These are phyloP conservation scores for Pyrus pyrifolia DNA, from an alignment of 306 rosid genomes.

Conservation along the genomic window DNA sequence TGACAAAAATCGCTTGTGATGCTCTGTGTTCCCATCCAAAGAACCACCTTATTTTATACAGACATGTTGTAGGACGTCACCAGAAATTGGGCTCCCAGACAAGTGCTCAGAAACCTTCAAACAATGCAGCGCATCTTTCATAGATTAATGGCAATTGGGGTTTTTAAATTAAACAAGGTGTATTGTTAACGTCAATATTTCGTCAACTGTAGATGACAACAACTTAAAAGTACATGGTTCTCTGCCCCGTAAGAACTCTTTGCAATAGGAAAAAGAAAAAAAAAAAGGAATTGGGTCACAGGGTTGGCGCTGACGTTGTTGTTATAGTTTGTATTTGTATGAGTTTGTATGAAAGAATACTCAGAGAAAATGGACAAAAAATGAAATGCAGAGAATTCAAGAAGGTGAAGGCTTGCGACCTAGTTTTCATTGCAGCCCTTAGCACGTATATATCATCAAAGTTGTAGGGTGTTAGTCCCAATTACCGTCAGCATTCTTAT, in stretches of 20 bases:
- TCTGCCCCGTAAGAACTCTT: background rate
- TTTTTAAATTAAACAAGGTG: background rate
- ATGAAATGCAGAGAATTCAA: too few species aligned
- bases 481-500: too few species aligned
- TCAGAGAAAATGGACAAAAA: too few species aligned
- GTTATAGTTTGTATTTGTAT: too few species aligned
- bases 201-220: background rate
- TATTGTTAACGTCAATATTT: background rate
- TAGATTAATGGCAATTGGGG: background rate
- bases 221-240: background rate
- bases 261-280: background rate
- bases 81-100: background rate
- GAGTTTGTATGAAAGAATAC: too few species aligned
- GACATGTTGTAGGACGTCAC: background rate
- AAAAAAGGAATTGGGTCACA: background rate
- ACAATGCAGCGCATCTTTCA: background rate
- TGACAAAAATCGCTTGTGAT: constrained; percentile 4
- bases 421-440: too few species aligned
- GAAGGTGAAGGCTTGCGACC: too few species aligned
- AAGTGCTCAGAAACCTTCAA: background rate
- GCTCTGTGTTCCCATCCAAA: background rate
- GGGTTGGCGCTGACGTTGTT: background rate
- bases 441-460: too few species aligned
- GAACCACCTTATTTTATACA: background rate
- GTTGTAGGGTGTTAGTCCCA: too few species aligned